Percentiles rank a stretch among this genome's conserved stretches.
These are phyloP conservation scores for Cryptococcus sp. DNA, from an alignment of 1,284 basidiomycete genomes.

Conservation along the genomic window DNA sequence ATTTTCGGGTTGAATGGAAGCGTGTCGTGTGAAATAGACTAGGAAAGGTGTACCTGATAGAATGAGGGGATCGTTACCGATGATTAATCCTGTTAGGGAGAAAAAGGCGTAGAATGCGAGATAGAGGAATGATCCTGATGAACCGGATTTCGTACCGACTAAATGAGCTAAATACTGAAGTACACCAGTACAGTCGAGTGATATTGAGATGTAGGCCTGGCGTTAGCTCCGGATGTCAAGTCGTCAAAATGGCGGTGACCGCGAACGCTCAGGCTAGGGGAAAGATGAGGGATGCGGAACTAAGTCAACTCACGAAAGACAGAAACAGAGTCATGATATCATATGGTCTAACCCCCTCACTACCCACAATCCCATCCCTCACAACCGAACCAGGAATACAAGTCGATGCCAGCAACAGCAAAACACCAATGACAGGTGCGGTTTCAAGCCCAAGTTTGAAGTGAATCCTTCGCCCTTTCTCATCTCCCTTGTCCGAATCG, in stretches of 20 bases:
- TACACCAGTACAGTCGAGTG: conserved; percentile 79
- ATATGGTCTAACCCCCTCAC: conserved; percentile 77
- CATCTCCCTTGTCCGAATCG: too few relatives aligned
- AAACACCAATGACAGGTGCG: conserved; percentile 72
- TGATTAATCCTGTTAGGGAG: conserved; percentile 67
- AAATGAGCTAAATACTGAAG: conserved; percentile 81
- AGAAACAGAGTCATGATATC: conserved; percentile 92
- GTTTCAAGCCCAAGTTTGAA: conserved; percentile 65
- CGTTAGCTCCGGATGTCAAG: neutral
- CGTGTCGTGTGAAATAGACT: conserved; percentile 74
- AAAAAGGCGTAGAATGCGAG: conserved; percentile 75
- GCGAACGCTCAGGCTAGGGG: neutral
- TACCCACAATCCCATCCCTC: conserved; percentile 61
- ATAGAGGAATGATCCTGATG: conserved; percentile 63
- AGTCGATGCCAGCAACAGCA: conserved; percentile 69
- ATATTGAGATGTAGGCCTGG: conserved; percentile 87
- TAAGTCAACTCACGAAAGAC: conserved; percentile 56
- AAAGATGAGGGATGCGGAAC: conserved; percentile 8
- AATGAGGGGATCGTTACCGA: conserved; percentile 89
- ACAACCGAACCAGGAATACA: conserved; percentile 65
- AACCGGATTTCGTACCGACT: conserved; percentile 72
- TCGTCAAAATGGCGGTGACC: neutral
- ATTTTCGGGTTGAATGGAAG: conserved; percentile 52
- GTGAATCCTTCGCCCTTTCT: conserved; percentile 19
- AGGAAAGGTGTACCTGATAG: conserved; percentile 76